Evolutionary conservation across 2,329 filamentous ascomycete species (phyloP), one percentile per base, ranked within the genome.

Genomic region (Botryotinia convoluta): DNA sequence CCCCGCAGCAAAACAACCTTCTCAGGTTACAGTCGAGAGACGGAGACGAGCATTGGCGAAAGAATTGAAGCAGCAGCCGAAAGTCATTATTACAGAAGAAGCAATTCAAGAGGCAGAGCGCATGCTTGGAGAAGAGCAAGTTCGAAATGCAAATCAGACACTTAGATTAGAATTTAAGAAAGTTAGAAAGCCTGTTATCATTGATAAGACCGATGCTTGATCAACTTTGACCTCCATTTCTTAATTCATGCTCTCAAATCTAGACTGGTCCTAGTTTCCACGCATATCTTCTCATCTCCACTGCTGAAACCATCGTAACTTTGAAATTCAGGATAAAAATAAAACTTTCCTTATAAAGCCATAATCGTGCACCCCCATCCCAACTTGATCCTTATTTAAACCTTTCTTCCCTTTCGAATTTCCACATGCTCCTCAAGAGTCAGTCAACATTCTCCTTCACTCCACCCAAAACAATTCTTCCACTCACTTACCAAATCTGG

Each of bases 131-230:
- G 4, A 32, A 29, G 20, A 22, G 29, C 26, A 3, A 3, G 0
- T 61, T 16, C 12, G 2, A 22, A 2, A 7, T 39, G 0, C 35
- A 9, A 39, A 37, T 14, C 0, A 60, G 32, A 20, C 10, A 0
- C 35, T 39, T 39, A 26, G 35, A 61, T 22, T 26, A 16, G 32
- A 5, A 61, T 61, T 39, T 8, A 18, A 0, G 2, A 39, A 26
- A 12, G 5, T 16, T 4, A 14, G n/a, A 16, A 61, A 37, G 22
- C 10, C 32, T n/a, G 20, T 16, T 9, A 16, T 61, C 20, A n/a
- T 39, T 61, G 22, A 18, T n/a, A 22, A 14, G 12, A 39, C 32
- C 22, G 59, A 39, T 26, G 20, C 37, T 61, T n/a, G 35, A 26
- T 39, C 22, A n/a, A 39, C 20, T 61, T 14, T 18, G 32, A 61